Percentiles rank a stretch among this genome's conserved stretches.
phyloP scores from a whole-genome alignment of 2,329 filamentous ascomycete species.

The Didymella lethalis region DNA sequence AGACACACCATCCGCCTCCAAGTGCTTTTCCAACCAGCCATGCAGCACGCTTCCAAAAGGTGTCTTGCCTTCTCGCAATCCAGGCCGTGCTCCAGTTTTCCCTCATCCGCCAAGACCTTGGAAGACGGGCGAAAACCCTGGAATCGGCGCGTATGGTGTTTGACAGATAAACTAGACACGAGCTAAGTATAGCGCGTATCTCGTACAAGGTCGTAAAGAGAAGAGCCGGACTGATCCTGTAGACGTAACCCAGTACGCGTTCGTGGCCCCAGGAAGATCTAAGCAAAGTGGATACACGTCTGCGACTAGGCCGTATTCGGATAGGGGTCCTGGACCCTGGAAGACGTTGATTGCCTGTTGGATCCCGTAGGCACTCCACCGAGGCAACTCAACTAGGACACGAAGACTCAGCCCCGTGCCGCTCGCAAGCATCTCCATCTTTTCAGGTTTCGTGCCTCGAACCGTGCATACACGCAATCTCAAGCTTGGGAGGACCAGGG shows the following conservation, averaged over 20 bases:
- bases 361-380: neutral
- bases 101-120: slow-evolving; percentile 17
- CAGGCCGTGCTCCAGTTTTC: slow-evolving; percentile 12
- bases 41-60: slow-evolving; percentile 15
- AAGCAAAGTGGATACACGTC: neutral
- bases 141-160: slow-evolving; percentile 4
- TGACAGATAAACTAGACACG: slow-evolving; percentile 9
- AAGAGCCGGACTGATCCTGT: slow-evolving; percentile 5
- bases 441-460: slow-evolving; percentile 16
- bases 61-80: slow-evolving; percentile 10
- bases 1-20: slow-evolving; percentile 1
- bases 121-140: slow-evolving; percentile 12
- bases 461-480: slow-evolving; percentile 21
- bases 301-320: neutral
- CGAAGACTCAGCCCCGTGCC: slow-evolving; percentile 23
- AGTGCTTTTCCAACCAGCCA: slow-evolving; percentile 9
- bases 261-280: slow-evolving; percentile 2
- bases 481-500: slow-evolving; percentile 7
- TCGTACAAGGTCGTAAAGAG: slow-evolving; percentile 4
- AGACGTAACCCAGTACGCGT: slow-evolving; percentile 14
- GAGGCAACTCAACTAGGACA: slow-evolving; percentile 9
- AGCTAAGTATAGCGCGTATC: slow-evolving; percentile 2
- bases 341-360: slow-evolving; percentile 4
- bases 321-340: slow-evolving; percentile 20
- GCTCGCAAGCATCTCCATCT: slow-evolving; percentile 19